Evolutionary conservation across 345 rosid genomes (phyloP), one percentile per base, ranked within the genome.

Genomic region (Populus simonii): DNA sequence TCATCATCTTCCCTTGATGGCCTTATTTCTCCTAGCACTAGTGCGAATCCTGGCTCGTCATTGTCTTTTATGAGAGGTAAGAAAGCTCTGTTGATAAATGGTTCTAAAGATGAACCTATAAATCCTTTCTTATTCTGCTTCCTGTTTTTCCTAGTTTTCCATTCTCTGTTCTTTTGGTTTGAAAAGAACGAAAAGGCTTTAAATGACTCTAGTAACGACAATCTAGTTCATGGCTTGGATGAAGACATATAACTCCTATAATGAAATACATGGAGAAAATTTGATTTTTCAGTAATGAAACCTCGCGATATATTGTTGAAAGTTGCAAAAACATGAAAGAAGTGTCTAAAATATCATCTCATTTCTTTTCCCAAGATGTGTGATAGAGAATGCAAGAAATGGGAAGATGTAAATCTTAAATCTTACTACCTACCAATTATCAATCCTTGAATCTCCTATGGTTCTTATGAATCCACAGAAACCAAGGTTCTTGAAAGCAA

Each of bases 61-160:
- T 78, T 94, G 61, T 92, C 97, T 59, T 94, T 94, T 86, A 83
- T 94, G 89, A 90, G 89, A 90, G 98, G 98, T 93, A 84, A 62
- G 41, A 18, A 69, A 66, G 61, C 38, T 45, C 61, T 57, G 39
- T 61, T 75, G 53, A 45, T 75, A 47, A 47, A 47, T 15, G 53
- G 17, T 47, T 12, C 53, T 15, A 47, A 16, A 47, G 53, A 47
- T 15, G 53, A 15, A 47, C 53, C 53, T 47, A 47, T 15, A 47
- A 49, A 16, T 49, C 55, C 55, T 49, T 49, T 16, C 55, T 49
- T 49, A 49, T 49, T 49, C 55, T 49, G 20, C 20, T 49, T 47
- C 55, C 20, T 49, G 55, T 49, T 49, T 5, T 16, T 49, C 3
- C 17, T 49, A 49, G 55, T 17, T 16, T 49, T 49, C 55, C 3